Base-by-base conservation (phyloP, 1,139 yeast species). In the Suhomyces taliae region DNA sequence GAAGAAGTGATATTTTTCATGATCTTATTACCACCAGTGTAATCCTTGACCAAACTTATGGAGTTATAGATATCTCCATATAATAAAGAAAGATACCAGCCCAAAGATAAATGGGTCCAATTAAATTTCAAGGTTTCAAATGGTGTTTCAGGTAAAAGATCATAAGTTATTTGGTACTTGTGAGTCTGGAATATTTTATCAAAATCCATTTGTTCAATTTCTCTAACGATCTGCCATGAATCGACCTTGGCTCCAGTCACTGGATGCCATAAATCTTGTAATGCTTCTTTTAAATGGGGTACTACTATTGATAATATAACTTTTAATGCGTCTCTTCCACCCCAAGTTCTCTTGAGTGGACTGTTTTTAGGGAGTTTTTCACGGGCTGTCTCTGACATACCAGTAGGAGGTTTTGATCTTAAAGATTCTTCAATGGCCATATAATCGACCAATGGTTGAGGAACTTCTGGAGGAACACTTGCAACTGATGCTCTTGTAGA, bases 81-180 rank as follows among this genome's bases (percentile, higher is more conserved):
- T 33, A 88, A 60, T 12, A 87, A 68, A 11, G 87, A 79, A 39
- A 79, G 74, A 60, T 88, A 85, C 96, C 96, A 90, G 0, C 91
- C 90, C 35, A 87, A 69, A 0, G 93, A 81, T 8, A 77, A 57
- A 39, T 70, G 70, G 39, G 80, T 78, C 93, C 96, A 87, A 10
- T 66, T 63, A 53, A 87, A 83, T 45, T 63, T 69, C 51, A 85
- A 68, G 4, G 77, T 76, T 45, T 79, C 80, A 45, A 82, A 72
- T 2, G 70, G 69, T 0, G 72, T 61, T 2, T 58, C 56, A 0
- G 78, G 76, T 27, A 68, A 55, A 43, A 68, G 66, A 46, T 74
- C 76, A 47, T 57, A 61, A 46, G 59, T 66, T 27, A 74, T 64
- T 36, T 59, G 64, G 10, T 54, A 44, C 39, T 54, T 59, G 44